These are phyloP conservation scores for Xylaria acuta DNA, from an alignment of 495 filamentous ascomycete genomes.

Conservation along the genomic window DNA sequence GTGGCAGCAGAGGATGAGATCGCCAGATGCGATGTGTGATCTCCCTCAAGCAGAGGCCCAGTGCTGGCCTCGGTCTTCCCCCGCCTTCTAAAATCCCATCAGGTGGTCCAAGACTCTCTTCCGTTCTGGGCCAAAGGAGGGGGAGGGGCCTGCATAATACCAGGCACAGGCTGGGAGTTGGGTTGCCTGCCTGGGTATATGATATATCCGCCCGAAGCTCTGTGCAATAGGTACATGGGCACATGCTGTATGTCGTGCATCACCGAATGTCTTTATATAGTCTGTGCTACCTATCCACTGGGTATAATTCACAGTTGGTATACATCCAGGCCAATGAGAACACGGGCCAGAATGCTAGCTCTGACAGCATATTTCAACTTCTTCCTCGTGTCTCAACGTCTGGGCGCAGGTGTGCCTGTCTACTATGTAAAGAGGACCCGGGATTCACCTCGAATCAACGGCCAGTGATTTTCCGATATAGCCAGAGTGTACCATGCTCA, in stretches of 20 bases:
- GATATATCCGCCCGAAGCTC: conserved; percentile 3
- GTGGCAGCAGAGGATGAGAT: conserved; percentile 16
- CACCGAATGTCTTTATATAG: conserved; percentile 19
- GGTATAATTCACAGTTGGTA: conserved; percentile 1
- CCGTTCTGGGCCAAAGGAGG: conserved; percentile 27
- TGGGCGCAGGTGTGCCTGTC: neutral
- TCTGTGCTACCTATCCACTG: neutral
- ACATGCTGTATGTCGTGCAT: conserved; percentile 22
- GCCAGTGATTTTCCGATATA: conserved; percentile 3
- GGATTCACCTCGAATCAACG: conserved; percentile 7
- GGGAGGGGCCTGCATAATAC: conserved; percentile 19
- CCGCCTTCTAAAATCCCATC: conserved; percentile 24
- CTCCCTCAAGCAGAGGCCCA: conserved; percentile 2
- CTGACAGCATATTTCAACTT: neutral
- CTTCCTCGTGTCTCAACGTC: neutral
- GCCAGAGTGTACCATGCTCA: conserved; percentile 17
- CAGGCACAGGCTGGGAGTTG: conserved; percentile 18
- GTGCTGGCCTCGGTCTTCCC: conserved; percentile 15
- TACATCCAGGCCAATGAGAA: conserved; percentile 7
- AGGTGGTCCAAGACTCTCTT: conserved; percentile 22
- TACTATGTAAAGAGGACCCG: neutral
- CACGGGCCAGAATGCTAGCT: neutral
- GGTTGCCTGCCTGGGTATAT: neutral
- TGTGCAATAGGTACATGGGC: neutral
- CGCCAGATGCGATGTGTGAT: conserved; percentile 21